These are phyloP conservation scores for Acmispon strigosus DNA, from an alignment of 306 rosid species.

Conservation along the genomic window DNA sequence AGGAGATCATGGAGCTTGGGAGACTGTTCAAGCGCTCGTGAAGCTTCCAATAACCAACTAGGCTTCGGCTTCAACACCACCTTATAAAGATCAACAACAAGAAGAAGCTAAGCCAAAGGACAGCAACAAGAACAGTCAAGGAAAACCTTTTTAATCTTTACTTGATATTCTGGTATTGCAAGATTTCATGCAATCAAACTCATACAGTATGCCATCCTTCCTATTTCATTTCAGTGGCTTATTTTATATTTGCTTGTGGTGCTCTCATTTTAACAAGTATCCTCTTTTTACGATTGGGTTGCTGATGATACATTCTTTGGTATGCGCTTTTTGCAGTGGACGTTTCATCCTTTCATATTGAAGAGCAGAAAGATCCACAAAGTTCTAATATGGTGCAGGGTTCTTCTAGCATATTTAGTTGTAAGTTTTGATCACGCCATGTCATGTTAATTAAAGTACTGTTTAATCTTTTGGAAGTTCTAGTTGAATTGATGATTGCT, in stretches of 20 bases:
- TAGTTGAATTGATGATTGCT: background rate
- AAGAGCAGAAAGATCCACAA: constrained; percentile 89
- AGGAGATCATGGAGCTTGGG: no score
- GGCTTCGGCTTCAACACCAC: no score
- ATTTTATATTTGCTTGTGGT: background rate
- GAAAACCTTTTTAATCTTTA: constrained; percentile 11
- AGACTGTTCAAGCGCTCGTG: no score
- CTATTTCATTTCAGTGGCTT: background rate
- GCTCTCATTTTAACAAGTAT: background rate
- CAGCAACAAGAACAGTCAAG: no score
- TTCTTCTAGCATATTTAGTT: constrained; percentile 83
- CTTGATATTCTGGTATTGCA: background rate
- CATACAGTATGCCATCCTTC: background rate
- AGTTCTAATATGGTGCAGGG: constrained; percentile 95
- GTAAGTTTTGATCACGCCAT: constrained; percentile 46
- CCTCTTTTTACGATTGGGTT: background rate
- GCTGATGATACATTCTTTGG: constrained; percentile 11
- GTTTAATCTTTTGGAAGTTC: background rate
- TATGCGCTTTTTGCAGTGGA: constrained; percentile 79
- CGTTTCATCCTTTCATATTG: constrained; percentile 85
- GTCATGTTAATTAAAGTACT: background rate
- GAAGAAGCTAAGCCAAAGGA: no score
- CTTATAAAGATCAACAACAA: no score
- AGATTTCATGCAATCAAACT: background rate
- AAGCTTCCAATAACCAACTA: no score